Percentiles rank a stretch among this genome's conserved stretches.
phyloP scores from a whole-genome alignment of 2,329 filamentous ascomycete genomes.

The Ophiostoma populinum region DNA sequence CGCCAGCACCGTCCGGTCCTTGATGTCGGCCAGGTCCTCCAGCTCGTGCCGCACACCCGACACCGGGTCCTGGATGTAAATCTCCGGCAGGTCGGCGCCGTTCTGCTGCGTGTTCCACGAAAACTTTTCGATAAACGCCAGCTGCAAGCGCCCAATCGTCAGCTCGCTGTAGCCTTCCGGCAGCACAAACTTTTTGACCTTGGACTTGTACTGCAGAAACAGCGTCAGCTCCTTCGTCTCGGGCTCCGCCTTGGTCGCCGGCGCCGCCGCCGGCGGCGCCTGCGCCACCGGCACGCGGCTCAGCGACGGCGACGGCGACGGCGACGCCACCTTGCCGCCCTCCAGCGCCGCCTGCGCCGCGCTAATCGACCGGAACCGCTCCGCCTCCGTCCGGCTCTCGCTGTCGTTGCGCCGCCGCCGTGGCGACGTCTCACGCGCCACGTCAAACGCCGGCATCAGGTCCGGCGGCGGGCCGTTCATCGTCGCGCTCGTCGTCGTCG shows the following conservation, averaged over 20 bases:
- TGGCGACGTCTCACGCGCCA: slow-evolving; percentile 13
- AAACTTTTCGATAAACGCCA: slow-evolving; percentile 98
- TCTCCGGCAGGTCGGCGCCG: slow-evolving; percentile 81
- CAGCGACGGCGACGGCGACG: background rate
- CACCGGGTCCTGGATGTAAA: slow-evolving; percentile 91
- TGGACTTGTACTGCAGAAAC: slow-evolving; percentile 91
- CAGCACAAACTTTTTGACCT: slow-evolving; percentile 90
- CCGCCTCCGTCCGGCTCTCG: slow-evolving; percentile 1
- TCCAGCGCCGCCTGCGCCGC: slow-evolving; percentile 5
- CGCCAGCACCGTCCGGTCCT: slow-evolving; percentile 87
- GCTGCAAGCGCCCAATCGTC: slow-evolving; percentile 71
- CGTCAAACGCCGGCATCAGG: slow-evolving; percentile 20
- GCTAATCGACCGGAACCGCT: slow-evolving; percentile 9
- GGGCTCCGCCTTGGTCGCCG: slow-evolving; percentile 15
- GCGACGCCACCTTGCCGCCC: background rate
- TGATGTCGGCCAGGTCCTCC: slow-evolving; percentile 83
- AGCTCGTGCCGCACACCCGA: slow-evolving; percentile 95
- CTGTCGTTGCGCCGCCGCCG: background rate
- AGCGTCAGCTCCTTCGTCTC: slow-evolving; percentile 70
- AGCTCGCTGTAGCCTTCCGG: slow-evolving; percentile 70
- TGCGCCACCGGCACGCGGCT: background rate
- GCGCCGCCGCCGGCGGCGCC: background rate
- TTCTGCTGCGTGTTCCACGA: slow-evolving; percentile 97
- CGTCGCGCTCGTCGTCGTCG: slow-evolving; percentile 40
- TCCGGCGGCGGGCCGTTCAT: slow-evolving; percentile 38